A percentile compares a stretch with the other conserved stretches of the same genome.
phyloP scores from a whole-genome alignment of 495 filamentous ascomycete species.

The Hyaloscypha bicolor region DNA sequence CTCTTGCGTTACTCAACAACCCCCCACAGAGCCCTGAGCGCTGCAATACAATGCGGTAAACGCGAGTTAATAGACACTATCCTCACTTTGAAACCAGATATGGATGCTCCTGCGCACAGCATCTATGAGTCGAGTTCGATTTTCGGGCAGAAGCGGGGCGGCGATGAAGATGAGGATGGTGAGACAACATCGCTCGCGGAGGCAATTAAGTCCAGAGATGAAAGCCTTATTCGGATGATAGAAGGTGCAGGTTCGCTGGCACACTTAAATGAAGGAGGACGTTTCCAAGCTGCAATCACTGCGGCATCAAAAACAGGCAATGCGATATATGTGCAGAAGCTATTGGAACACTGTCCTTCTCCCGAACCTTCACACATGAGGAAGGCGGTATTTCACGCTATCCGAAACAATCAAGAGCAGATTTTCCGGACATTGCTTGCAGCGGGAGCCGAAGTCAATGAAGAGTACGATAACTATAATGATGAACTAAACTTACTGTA shows the following conservation, averaged over 20 bases:
- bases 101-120: not conserved
- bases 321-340: constrained; percentile 4
- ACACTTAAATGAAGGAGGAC: not conserved
- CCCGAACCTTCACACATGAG: not conserved
- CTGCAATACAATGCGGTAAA: not conserved
- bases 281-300: constrained; percentile 7
- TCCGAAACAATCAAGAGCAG: not conserved
- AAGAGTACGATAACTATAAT: not conserved
- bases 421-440: not conserved
- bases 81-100: not conserved
- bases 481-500: not conserved
- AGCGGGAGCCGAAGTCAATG: not conserved
- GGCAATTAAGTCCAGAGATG: not conserved
- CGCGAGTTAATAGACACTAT: not conserved
- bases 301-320: constrained; percentile 1
- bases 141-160: not conserved
- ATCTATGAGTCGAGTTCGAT: not conserved
- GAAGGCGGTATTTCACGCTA: not conserved
- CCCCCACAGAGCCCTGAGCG: not conserved
- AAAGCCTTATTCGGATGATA: not conserved
- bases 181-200: constrained; percentile 4
- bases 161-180: too few relatives aligned
- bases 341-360: not conserved
- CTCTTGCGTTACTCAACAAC: not conserved
- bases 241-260: not conserved